These are phyloP conservation scores for Podosphaera xanthii DNA, from an alignment of 2,329 filamentous ascomycete genomes.

Conservation along the genomic window DNA sequence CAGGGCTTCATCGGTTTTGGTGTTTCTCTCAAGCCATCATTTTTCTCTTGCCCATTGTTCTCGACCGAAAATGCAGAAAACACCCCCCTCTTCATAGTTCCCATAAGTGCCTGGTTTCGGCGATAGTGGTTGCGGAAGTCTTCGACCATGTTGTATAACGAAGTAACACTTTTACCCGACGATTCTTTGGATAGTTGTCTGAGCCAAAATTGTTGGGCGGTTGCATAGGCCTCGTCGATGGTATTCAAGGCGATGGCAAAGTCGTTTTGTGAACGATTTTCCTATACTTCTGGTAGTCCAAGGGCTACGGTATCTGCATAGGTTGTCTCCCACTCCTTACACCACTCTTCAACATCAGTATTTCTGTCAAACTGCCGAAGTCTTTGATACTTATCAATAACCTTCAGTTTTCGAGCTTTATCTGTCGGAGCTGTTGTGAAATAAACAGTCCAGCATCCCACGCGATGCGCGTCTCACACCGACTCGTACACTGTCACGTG, in stretches of 20 bases:
- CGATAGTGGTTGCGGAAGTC: conserved; percentile 1
- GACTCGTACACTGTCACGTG: no score
- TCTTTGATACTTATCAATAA: neutral
- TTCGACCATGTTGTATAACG: neutral
- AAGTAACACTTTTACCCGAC: neutral
- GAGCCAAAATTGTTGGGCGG: neutral
- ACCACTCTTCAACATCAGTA: neutral
- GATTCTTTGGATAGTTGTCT: neutral
- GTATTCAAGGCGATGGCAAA: neutral
- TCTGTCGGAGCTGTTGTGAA: neutral
- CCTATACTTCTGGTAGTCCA: neutral
- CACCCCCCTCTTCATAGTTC: neutral
- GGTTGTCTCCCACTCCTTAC: neutral
- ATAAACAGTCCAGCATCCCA: no score
- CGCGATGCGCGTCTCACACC: no score
- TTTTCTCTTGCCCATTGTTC: neutral
- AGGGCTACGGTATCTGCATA: neutral
- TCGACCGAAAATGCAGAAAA: neutral
- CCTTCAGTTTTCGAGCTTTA: neutral
- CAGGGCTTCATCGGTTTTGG: neutral
- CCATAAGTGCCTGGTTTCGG: neutral
- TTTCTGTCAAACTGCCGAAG: neutral
- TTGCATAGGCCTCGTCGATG: neutral
- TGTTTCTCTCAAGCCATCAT: no score
- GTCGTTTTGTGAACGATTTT: neutral